phyloP scores from a whole-genome alignment of 148 eudicot species.

The Heliamphora exappendiculata region DNA sequence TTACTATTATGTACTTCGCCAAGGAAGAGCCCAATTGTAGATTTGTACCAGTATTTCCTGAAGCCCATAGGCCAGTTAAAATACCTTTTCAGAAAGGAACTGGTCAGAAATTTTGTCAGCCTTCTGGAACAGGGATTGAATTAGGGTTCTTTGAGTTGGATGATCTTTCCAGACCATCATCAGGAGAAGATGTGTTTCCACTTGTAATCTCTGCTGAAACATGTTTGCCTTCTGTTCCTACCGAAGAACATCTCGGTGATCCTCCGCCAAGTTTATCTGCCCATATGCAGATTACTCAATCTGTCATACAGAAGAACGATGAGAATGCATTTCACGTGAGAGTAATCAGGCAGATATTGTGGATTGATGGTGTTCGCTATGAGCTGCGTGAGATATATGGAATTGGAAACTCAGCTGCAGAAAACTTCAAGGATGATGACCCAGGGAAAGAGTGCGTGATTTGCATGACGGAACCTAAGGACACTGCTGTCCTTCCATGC shows the following conservation, averaged over 20 bases:
- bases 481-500: slow-evolving; percentile 76
- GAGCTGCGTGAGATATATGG: slow-evolving; percentile 84
- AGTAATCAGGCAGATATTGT: slow-evolving; percentile 63
- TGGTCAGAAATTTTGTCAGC: slow-evolving; percentile 64
- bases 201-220: slow-evolving; percentile 70
- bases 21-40: slow-evolving; percentile 49
- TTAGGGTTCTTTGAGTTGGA: slow-evolving; percentile 52
- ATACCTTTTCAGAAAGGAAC: slow-evolving; percentile 61
- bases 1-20: slow-evolving; percentile 63
- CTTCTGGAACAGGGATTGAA: slow-evolving; percentile 70
- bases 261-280: slow-evolving; percentile 26
- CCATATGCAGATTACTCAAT: slow-evolving; percentile 63
- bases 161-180: slow-evolving; percentile 44
- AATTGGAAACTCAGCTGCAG: slow-evolving; percentile 44
- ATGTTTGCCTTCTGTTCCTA: slow-evolving; percentile 20
- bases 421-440: slow-evolving; percentile 41
- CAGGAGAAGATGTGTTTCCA: slow-evolving; percentile 56
- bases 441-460: slow-evolving; percentile 76
- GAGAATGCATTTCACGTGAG: slow-evolving; percentile 45
- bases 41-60: slow-evolving; percentile 40
- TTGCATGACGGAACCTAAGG: slow-evolving; percentile 77
- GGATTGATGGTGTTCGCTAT: slow-evolving; percentile 60
- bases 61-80: slow-evolving; percentile 39
- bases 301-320: slow-evolving; percentile 48
- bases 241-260: slow-evolving; percentile 16